Percentiles rank a stretch among this genome's conserved stretches.
phyloP scores from a whole-genome alignment of 768 basidiomycete species.

The Mycena latifolia region DNA sequence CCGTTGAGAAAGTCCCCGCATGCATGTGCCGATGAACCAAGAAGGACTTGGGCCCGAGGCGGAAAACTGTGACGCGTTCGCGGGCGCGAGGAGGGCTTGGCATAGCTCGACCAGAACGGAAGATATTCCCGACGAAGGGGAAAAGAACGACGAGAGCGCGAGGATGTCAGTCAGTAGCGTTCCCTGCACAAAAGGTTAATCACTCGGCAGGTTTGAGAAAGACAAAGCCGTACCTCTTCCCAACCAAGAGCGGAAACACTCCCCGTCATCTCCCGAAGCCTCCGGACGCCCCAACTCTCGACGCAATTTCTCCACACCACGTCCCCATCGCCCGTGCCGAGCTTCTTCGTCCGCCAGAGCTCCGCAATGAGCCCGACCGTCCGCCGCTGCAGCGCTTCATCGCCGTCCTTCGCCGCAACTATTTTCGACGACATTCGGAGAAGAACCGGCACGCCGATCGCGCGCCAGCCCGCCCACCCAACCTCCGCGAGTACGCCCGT shows the following conservation, averaged over 20 bases:
- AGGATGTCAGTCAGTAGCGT: slow-evolving; percentile 68
- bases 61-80: slow-evolving; percentile 41
- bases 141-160: slow-evolving; percentile 64
- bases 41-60: slow-evolving; percentile 52
- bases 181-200: slow-evolving; percentile 47
- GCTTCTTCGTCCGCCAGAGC: slow-evolving; percentile 59
- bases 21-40: slow-evolving; percentile 72
- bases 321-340: slow-evolving; percentile 64
- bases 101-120: slow-evolving; percentile 59
- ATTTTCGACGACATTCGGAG: slow-evolving; percentile 62
- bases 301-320: slow-evolving; percentile 69
- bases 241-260: slow-evolving; percentile 41
- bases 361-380: slow-evolving; percentile 64
- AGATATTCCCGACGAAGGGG: slow-evolving; percentile 51
- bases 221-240: slow-evolving; percentile 21
- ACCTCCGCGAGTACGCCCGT: slow-evolving; percentile 73
- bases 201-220: slow-evolving; percentile 2
- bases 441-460: slow-evolving; percentile 72
- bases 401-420: slow-evolving; percentile 38
- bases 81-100: slow-evolving; percentile 50
- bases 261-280: slow-evolving; percentile 51
- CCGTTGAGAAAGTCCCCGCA: slow-evolving; percentile 63
- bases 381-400: slow-evolving; percentile 53
- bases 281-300: slow-evolving; percentile 60
- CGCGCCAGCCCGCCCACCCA: slow-evolving; percentile 84